Evolutionary conservation across 768 basidiomycete genomes (phyloP).

Genomic region (Macrolepiota dolichaula): DNA sequence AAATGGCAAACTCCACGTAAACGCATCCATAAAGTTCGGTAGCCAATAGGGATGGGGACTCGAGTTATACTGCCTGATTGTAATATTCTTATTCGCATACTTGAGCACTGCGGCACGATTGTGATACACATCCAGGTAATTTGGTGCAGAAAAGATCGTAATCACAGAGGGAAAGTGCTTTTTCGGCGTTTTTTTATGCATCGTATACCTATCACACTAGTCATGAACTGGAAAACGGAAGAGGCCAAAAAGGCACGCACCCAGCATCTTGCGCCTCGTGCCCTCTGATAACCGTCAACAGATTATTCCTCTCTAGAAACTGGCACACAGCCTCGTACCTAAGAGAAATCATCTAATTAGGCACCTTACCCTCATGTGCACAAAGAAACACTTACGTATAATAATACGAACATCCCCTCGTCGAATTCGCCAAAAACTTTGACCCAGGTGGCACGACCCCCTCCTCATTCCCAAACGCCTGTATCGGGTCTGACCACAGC

Average conservation of each 20-base stretch:
- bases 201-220: constrained; percentile 41
- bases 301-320: constrained; percentile 88
- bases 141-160: constrained; percentile 96
- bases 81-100: constrained; percentile 95
- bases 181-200: constrained; percentile 93
- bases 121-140: constrained; percentile 94
- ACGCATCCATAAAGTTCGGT: constrained; percentile 97
- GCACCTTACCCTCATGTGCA: neutral
- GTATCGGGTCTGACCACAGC: constrained; percentile 93
- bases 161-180: constrained; percentile 97
- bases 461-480: constrained; percentile 83
- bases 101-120: constrained; percentile 97
- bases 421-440: constrained; percentile 76
- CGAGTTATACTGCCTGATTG: constrained; percentile 84
- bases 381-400: constrained; percentile 66
- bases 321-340: constrained; percentile 86
- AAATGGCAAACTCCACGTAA: constrained; percentile 97
- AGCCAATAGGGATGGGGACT: constrained; percentile 91
- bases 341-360: neutral
- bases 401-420: constrained; percentile 88
- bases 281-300: constrained; percentile 92
- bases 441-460: constrained; percentile 54
- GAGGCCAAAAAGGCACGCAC: constrained; percentile 35
- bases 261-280: constrained; percentile 98
- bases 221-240: neutral